These are phyloP conservation scores for Ogataea populi-albae DNA, from an alignment of 805 yeast genomes.

Conservation along the genomic window DNA sequence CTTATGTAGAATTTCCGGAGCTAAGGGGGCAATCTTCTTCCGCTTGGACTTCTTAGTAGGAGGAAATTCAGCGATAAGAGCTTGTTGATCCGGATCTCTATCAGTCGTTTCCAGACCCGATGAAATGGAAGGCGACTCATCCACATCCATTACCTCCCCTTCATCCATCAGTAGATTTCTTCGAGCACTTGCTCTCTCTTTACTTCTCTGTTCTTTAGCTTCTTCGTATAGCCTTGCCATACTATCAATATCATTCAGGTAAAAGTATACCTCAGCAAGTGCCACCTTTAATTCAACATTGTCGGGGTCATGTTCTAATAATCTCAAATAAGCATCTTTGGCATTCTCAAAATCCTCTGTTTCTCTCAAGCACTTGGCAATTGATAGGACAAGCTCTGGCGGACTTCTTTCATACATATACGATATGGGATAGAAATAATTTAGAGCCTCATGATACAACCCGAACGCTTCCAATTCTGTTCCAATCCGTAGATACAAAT, in stretches of 20 bases:
- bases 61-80: slow-evolving; percentile 34
- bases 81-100: slow-evolving; percentile 29
- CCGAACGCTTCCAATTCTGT: slow-evolving; percentile 66
- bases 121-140: slow-evolving; percentile 17
- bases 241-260: slow-evolving; percentile 56
- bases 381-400: slow-evolving; percentile 50
- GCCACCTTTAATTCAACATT: slow-evolving; percentile 73
- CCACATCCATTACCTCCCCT: slow-evolving; percentile 13
- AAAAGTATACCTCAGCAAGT: slow-evolving; percentile 77
- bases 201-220: slow-evolving; percentile 43
- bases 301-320: slow-evolving; percentile 54
- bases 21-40: slow-evolving; percentile 20
- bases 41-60: slow-evolving; percentile 19
- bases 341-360: slow-evolving; percentile 68
- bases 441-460: slow-evolving; percentile 70
- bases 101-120: slow-evolving; percentile 18
- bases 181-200: slow-evolving; percentile 29
- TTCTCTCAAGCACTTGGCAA: slow-evolving; percentile 78
- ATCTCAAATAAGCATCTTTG: slow-evolving; percentile 51
- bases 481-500: slow-evolving; percentile 76
- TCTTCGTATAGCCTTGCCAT: slow-evolving; percentile 54
- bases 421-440: slow-evolving; percentile 57
- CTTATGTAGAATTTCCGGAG: slow-evolving; percentile 27
- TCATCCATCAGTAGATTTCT: slow-evolving; percentile 22
- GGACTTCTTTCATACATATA: slow-evolving; percentile 51